Evolutionary conservation across 176 grass and related monocot species (phyloP), one percentile per base, ranked within the genome.

Genomic region (Themeda triandra): DNA sequence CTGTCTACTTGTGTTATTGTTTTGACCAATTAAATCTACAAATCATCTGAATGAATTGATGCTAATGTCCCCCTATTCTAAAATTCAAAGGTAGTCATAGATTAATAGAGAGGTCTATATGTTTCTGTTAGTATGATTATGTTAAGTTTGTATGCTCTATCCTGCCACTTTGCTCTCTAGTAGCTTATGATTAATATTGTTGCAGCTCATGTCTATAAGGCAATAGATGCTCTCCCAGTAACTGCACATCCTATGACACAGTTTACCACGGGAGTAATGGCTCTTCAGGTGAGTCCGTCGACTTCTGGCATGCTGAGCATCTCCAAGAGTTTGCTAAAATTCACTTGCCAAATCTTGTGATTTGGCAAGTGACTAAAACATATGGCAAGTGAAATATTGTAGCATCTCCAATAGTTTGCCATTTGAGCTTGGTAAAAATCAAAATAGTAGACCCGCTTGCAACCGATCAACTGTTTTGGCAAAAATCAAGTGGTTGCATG

Each of bases 161-260:
- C 56, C 78, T 82, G 14, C n/a, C 54, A 71, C 53, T 86, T 48
- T 87, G 13, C 21, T 35, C 46, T 66, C 23, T 48, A 67, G 21
- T 4, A 13, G 8, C 67, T 87, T 40, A 82, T 25, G 29, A 69
- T 79, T 81, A n/a, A 75, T 68, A 45, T 78, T 63, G 37, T 83
- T 87, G 68, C 89, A 98, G 96, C 69, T 81, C 81, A 98, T 92
- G 96, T 98, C 29, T 98, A 90, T 39, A 92, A 90, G 85, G 87
- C 93, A 5, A 98, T 98, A 36, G 85, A 96, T 91, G 89, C 89
- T 79, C 93, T 98, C 23, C 96, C 96, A 87, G 48, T 93, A 78
- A 89, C 89, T 49, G 87, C 93, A 84, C 96, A 95, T 89, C 96
- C 96, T 19, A 98, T 98, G 93, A 95, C 96, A 59, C 93, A 96